Percentiles rank a stretch among this genome's conserved stretches.
phyloP scores from a whole-genome alignment of 2,329 filamentous ascomycete genomes.

The Leptographium procerum region DNA sequence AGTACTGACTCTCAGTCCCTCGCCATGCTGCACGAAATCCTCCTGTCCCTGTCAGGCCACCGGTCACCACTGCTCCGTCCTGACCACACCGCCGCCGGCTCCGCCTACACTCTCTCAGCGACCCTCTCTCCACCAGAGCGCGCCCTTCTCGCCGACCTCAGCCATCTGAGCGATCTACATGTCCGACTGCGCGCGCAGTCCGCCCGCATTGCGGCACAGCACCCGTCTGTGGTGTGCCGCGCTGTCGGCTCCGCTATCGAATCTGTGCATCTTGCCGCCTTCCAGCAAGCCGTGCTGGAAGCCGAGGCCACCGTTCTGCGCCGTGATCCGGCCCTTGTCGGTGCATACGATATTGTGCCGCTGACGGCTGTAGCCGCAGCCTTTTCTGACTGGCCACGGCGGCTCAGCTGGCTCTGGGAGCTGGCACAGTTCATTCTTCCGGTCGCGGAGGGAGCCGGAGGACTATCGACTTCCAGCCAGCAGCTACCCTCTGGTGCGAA shows the following conservation, averaged over 20 bases:
- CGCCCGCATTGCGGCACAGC: slow-evolving; percentile 53
- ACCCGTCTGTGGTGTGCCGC: slow-evolving; percentile 74
- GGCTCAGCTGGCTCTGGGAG: slow-evolving; percentile 77
- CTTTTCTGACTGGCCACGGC: slow-evolving; percentile 77
- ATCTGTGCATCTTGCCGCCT: slow-evolving; percentile 62
- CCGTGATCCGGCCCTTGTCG: slow-evolving; percentile 68
- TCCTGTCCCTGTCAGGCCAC: slow-evolving; percentile 90
- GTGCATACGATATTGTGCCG: slow-evolving; percentile 87
- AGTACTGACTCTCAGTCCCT: neutral
- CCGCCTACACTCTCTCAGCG: slow-evolving; percentile 23
- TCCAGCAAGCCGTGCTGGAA: slow-evolving; percentile 73
- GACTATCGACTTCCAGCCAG: slow-evolving; percentile 11
- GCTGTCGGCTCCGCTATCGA: slow-evolving; percentile 72
- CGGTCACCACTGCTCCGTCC: slow-evolving; percentile 72
- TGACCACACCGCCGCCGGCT: slow-evolving; percentile 30
- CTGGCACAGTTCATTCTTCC: slow-evolving; percentile 56
- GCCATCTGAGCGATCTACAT: slow-evolving; percentile 68
- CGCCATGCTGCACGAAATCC: slow-evolving; percentile 92
- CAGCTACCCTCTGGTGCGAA: slow-evolving; percentile 52
- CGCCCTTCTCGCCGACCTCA: slow-evolving; percentile 66
- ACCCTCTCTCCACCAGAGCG: slow-evolving; percentile 67
- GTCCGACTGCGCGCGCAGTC: slow-evolving; percentile 58
- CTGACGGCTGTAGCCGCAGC: slow-evolving; percentile 73
- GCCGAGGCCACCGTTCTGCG: slow-evolving; percentile 71
- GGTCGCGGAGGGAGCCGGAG: slow-evolving; percentile 10